phyloP scores from a whole-genome alignment of 495 filamentous ascomycete genomes.

The Articulospora tetracladia region DNA sequence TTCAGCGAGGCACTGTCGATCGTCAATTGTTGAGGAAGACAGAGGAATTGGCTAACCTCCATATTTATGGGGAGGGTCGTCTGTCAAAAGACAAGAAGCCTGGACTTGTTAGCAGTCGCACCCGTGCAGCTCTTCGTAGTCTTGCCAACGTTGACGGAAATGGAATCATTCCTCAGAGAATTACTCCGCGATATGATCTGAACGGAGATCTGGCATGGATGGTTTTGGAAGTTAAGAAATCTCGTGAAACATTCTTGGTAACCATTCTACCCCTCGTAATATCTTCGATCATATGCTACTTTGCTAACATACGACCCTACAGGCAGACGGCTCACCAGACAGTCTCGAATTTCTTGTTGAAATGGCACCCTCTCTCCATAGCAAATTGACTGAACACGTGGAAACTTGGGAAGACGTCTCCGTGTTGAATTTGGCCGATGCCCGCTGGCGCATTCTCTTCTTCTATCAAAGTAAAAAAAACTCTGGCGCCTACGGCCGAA shows the following conservation, averaged over 20 bases:
- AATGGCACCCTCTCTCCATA: neutral
- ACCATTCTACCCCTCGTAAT: neutral
- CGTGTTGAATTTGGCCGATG: neutral
- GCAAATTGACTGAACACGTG: neutral
- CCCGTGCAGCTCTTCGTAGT: constrained; percentile 7
- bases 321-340: neutral
- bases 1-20: too few species aligned
- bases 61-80: constrained; percentile 19
- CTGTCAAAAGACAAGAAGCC: constrained; percentile 15
- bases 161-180: constrained; percentile 2
- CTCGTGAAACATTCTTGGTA: neutral
- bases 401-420: constrained; percentile 7
- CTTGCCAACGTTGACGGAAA: neutral
- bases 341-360: neutral
- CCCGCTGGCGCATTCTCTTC: neutral
- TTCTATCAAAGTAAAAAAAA: constrained; percentile 6
- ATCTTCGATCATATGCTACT: too few species aligned
- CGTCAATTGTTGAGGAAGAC: too few species aligned
- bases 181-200: constrained; percentile 4
- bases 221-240: neutral
- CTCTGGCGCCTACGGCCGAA: neutral
- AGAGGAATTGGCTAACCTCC: too few species aligned
- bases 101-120: constrained; percentile 16
- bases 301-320: too few species aligned
- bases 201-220: constrained; percentile 11